Conservation (phyloP, 2,329 filamentous ascomycete genomes). For the Paraphaeosphaeria minitans region DNA sequence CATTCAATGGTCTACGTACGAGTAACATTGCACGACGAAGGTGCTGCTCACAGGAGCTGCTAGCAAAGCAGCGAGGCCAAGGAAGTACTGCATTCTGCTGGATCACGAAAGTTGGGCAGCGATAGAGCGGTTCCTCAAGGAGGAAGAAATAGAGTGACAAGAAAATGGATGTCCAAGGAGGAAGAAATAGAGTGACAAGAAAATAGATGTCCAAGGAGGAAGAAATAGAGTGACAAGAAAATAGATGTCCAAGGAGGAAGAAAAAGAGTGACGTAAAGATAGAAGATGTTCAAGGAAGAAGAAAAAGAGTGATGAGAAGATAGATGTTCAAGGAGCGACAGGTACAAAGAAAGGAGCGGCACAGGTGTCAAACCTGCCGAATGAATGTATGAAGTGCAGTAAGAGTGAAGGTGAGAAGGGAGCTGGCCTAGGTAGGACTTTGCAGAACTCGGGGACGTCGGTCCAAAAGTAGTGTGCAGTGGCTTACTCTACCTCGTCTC, state of each 20-base stretch:
- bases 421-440: slow-evolving; percentile 3
- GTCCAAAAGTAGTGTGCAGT: not conserved
- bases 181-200: not conserved
- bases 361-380: slow-evolving; percentile 23
- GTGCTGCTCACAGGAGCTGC: slow-evolving; percentile 61
- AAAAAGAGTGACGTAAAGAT: slow-evolving; percentile 1
- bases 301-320: slow-evolving; percentile 1
- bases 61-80: slow-evolving; percentile 25
- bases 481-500: not conserved
- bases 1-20: not conserved
- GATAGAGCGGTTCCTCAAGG: not conserved
- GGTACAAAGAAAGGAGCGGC: slow-evolving; percentile 15
- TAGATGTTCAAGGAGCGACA: not conserved
- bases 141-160: not conserved
- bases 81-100: slow-evolving; percentile 20
- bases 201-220: not conserved
- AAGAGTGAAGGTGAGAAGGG: not conserved
- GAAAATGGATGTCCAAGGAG: too few species aligned
- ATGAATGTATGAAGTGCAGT: slow-evolving; percentile 2
- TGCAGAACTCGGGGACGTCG: not conserved
- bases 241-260: not conserved
- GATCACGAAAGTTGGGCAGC: not conserved
- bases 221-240: not conserved
- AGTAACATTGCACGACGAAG: slow-evolving; percentile 65
- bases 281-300: not conserved